Evolutionary conservation across 495 filamentous ascomycete species (phyloP).

Genomic region (Aspergillus homomorphus): DNA sequence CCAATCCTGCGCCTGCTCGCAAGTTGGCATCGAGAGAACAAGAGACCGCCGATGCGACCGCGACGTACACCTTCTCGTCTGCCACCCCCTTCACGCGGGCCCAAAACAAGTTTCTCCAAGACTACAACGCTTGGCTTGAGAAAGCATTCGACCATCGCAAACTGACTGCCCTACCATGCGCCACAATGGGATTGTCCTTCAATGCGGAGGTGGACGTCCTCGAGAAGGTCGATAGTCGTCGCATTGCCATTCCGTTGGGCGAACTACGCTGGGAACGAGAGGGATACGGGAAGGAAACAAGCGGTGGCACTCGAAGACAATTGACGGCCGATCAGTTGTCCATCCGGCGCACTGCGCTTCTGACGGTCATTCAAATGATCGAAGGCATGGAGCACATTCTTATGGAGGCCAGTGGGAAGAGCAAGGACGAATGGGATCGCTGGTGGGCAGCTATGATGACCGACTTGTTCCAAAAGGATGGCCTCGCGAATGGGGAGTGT

Average conservation of each 20-base stretch:
- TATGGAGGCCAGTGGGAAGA: slow-evolving; percentile 78
- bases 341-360: slow-evolving; percentile 71
- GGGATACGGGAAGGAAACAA: slow-evolving; percentile 35
- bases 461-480: slow-evolving; percentile 74
- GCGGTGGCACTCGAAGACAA: slow-evolving; percentile 39
- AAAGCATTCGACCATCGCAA: slow-evolving; percentile 71
- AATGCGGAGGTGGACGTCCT: slow-evolving; percentile 75
- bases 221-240: slow-evolving; percentile 65
- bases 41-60: slow-evolving; percentile 59
- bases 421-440: slow-evolving; percentile 85
- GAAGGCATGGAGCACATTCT: slow-evolving; percentile 82
- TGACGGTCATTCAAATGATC: slow-evolving; percentile 82
- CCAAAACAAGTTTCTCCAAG: slow-evolving; percentile 77
- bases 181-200: slow-evolving; percentile 70
- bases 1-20: slow-evolving; percentile 64
- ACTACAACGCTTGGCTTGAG: slow-evolving; percentile 80
- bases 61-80: slow-evolving; percentile 78
- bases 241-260: slow-evolving; percentile 81
- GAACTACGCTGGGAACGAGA: slow-evolving; percentile 88
- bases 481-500: slow-evolving; percentile 81
- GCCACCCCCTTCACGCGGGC: slow-evolving; percentile 73
- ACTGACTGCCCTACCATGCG: slow-evolving; percentile 74
- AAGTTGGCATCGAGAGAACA: slow-evolving; percentile 55
- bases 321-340: slow-evolving; percentile 71
- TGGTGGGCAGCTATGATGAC: slow-evolving; percentile 87